Percentiles rank a stretch among this genome's conserved stretches.
Evolutionary conservation across 768 basidiomycete genomes (phyloP).

Genomic region (Psilocybe cubensis): DNA sequence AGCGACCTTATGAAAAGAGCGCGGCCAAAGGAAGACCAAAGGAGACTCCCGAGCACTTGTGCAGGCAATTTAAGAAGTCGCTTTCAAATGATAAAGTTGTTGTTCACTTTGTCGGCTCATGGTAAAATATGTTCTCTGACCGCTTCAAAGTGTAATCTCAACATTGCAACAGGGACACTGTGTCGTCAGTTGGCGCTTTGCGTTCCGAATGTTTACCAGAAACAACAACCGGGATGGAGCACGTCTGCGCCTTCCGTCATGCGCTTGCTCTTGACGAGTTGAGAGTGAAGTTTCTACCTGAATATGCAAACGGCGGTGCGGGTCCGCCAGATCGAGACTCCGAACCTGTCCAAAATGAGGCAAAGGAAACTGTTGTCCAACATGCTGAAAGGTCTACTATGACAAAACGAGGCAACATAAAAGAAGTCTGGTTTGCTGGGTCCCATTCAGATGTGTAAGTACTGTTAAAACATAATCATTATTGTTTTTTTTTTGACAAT

Average conservation of each 20-base stretch:
- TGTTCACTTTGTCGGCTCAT: constrained; percentile 49
- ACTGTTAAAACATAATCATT: not conserved
- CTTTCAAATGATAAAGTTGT: constrained; percentile 29
- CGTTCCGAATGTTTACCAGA: constrained; percentile 30
- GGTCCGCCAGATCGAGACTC: not conserved
- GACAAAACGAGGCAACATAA: not conserved
- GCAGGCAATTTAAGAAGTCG: constrained; percentile 14
- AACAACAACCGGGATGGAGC: constrained; percentile 26
- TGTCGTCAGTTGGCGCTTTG: constrained; percentile 45
- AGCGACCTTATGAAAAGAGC: too few relatives aligned
- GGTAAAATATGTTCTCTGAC: constrained; percentile 27
- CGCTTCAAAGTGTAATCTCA: not conserved
- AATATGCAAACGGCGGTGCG: constrained; percentile 34
- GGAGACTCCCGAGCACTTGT: not conserved
- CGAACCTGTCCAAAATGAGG: too few relatives aligned
- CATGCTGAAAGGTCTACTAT: too few relatives aligned
- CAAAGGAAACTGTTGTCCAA: too few relatives aligned
- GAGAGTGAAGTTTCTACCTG: constrained; percentile 52
- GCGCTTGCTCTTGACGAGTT: constrained; percentile 51
- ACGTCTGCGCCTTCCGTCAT: constrained; percentile 48
- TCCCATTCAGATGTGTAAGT: constrained; percentile 9
- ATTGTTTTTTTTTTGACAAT: not conserved
- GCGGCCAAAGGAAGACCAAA: not conserved
- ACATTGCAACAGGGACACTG: constrained; percentile 43
- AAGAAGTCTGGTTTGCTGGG: constrained; percentile 12